Evolutionary conservation across 164 flowering plant genomes (phyloP), one percentile per base, ranked within the genome.

Genomic region (Houttuynia cordata): DNA sequence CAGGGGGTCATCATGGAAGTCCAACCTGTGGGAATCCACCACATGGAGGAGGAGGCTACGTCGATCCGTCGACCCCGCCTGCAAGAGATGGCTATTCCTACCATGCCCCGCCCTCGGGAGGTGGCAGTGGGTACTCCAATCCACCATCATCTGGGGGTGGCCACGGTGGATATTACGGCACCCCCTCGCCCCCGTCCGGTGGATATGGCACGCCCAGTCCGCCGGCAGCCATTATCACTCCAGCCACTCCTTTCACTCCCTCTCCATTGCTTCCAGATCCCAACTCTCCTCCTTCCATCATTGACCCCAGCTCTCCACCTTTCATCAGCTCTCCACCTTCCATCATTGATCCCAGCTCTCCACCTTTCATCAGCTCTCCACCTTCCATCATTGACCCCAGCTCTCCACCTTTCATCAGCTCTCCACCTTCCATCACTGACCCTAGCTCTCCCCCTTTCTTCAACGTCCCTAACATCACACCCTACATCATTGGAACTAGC

Each of bases 401-500:
- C 37, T 30, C 37, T 30, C 37, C 56, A 62, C 78, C 17, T 78
- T 79, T 42, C 69, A 74, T 6, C 37, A 30, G 56, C 37, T 30
- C 37, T 30, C 37, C 37, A 6, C 37, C 37, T 30, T 30, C 6
- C 37, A 30, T 30, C 37, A 30, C 37, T 30, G 37, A 30, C 37
- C 37, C 37, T 6, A 30, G 37, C 37, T 30, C 37, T 30, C 37
- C 56, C 60, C 78, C 17, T 78, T 79, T 42, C 69, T 15, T 68
- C 57, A 74, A 75, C 23, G 74, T 72, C 66, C 81, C 84, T 3
- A 68, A 64, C 55, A 1, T 19, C 14, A 81, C 83, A 17, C 64
- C 71, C 13, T 57, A 63, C 62, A 45, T 71, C 61, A 51, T 62
- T 52, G 83, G 88, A 41, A 82, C 97, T 53, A 88, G 96, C 96